Evolutionary conservation across 2,329 filamentous ascomycete species (phyloP).

Genomic region (Ambrosiella xylebori): DNA sequence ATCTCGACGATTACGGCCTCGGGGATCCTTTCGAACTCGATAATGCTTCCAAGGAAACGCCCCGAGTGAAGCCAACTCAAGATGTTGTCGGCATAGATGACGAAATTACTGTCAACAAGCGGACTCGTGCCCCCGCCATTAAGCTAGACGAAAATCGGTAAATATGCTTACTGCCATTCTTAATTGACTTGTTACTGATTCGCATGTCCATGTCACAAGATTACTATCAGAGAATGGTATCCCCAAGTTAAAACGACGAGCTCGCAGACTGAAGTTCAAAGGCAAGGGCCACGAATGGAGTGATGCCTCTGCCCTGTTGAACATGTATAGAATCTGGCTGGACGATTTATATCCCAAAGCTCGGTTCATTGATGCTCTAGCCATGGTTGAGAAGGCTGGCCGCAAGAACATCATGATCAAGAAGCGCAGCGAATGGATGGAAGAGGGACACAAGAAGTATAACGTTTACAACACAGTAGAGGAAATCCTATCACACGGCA

Average conservation of each 20-base stretch:
- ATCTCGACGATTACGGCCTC: constrained; percentile 61
- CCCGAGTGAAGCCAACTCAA: constrained; percentile 26
- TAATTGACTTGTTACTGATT: background rate
- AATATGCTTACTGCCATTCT: background rate
- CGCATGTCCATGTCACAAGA: constrained; percentile 24
- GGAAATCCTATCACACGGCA: constrained; percentile 10
- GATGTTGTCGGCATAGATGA: constrained; percentile 63
- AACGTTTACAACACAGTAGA: constrained; percentile 21
- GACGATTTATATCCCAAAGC: constrained; percentile 92
- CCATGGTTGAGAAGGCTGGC: constrained; percentile 84
- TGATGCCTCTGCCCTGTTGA: constrained; percentile 64
- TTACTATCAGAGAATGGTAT: constrained; percentile 74
- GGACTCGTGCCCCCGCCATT: constrained; percentile 50
- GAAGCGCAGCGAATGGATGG: constrained; percentile 67
- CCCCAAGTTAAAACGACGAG: constrained; percentile 57
- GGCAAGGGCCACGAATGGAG: constrained; percentile 94
- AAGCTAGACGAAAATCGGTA: constrained; percentile 76
- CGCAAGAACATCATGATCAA: constrained; percentile 65
- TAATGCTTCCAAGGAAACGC: background rate
- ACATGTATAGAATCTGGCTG: constrained; percentile 91
- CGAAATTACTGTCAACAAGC: constrained; percentile 67
- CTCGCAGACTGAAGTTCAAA: constrained; percentile 60
- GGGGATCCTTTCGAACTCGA: constrained; percentile 31
- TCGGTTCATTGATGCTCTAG: constrained; percentile 74
- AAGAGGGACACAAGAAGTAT: constrained; percentile 42